Evolutionary conservation across 306 rosid genomes (phyloP).

Genomic region (Fagus sylvatica): DNA sequence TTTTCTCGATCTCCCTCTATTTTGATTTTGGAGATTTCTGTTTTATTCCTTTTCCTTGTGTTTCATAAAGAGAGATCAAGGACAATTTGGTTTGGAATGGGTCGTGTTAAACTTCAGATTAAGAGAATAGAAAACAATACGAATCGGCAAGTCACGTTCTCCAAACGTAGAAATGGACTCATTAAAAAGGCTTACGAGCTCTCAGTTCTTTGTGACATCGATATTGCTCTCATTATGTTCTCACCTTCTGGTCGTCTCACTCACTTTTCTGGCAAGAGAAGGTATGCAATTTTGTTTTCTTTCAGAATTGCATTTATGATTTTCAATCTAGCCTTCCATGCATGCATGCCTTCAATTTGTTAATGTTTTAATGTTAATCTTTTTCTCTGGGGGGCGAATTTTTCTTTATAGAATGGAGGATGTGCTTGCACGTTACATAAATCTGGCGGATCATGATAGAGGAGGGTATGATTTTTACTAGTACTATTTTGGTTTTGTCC

Average conservation of each 20-base stretch:
- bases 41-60: neutral
- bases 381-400: neutral
- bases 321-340: no score
- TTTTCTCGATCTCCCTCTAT: neutral
- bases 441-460: conserved; percentile 78
- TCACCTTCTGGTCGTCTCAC: conserved; percentile 63
- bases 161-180: conserved; percentile 84
- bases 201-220: conserved; percentile 77
- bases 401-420: conserved; percentile 66
- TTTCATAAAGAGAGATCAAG: neutral
- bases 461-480: conserved; percentile 48
- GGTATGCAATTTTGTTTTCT: conserved; percentile 26
- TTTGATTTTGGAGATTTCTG: neutral
- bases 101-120: conserved; percentile 80
- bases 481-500: neutral
- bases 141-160: conserved; percentile 81
- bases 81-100: conserved; percentile 37
- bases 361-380: no score
- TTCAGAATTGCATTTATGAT: neutral
- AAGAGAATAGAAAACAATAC: conserved; percentile 75
- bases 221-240: conserved; percentile 81
- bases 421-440: conserved; percentile 72
- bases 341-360: no score
- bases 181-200: conserved; percentile 83
- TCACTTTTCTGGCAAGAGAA: conserved; percentile 70